Evolutionary conservation across 192 early-diverging fungal genomes (phyloP).

Genomic region (Chytriomyces sp.): DNA sequence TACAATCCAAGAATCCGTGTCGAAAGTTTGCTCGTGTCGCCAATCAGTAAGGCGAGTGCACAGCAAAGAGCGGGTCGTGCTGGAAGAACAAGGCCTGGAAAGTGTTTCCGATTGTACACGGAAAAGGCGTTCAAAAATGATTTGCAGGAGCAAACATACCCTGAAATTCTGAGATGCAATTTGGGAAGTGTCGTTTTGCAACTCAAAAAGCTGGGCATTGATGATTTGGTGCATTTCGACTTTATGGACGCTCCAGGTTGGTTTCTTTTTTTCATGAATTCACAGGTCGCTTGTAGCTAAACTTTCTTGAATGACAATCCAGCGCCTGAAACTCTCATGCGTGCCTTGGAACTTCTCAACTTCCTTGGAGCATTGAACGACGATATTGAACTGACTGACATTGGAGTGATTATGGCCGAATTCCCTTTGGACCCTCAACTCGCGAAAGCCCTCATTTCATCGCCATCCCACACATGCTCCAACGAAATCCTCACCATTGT

Average conservation of each 20-base stretch:
- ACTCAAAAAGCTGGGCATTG: constrained; percentile 95
- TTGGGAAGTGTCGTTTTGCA: constrained; percentile 95
- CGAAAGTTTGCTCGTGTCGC: constrained; percentile 91
- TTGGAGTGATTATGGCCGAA: constrained; percentile 88
- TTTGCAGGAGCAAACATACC: constrained; percentile 96
- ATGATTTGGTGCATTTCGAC: constrained; percentile 98
- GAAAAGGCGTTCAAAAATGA: constrained; percentile 94
- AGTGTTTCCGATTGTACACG: constrained; percentile 97
- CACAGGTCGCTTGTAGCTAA: background rate
- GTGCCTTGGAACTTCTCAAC: constrained; percentile 94
- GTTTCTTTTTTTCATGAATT: constrained; percentile 25
- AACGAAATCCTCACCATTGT: constrained; percentile 95
- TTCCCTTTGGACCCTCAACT: constrained; percentile 98
- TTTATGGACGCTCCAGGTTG: constrained; percentile 95
- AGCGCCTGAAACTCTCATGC: constrained; percentile 98
- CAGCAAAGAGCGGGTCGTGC: constrained; percentile 98
- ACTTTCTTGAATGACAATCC: too few species aligned
- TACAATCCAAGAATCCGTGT: constrained; percentile 98
- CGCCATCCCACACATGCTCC: constrained; percentile 83
- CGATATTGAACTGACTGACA: constrained; percentile 87
- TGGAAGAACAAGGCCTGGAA: constrained; percentile 96
- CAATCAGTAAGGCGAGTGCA: constrained; percentile 93
- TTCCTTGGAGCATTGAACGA: constrained; percentile 94
- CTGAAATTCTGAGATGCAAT: constrained; percentile 97
- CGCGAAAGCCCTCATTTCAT: constrained; percentile 88